phyloP scores from a whole-genome alignment of 2,329 filamentous ascomycete species.

The Pezicula carpinea region DNA sequence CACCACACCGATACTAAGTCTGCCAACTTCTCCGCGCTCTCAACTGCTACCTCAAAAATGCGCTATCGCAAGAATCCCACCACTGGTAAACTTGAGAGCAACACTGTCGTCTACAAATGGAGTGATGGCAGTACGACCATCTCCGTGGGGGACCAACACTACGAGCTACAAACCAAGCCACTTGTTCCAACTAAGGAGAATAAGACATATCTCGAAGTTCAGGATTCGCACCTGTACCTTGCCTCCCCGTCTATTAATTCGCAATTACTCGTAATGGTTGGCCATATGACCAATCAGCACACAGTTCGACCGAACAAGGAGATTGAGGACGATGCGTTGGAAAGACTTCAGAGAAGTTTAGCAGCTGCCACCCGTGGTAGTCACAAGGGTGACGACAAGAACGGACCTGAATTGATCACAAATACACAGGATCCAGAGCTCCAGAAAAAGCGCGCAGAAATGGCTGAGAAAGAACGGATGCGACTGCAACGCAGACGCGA shows the following conservation, averaged over 20 bases:
- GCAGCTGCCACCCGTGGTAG: constrained; percentile 56
- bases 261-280: constrained; percentile 66
- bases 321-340: constrained; percentile 66
- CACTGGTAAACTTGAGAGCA: constrained; percentile 65
- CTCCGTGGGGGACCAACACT: constrained; percentile 71
- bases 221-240: constrained; percentile 73
- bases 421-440: constrained; percentile 72
- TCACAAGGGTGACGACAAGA: constrained; percentile 47
- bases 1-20: constrained; percentile 44
- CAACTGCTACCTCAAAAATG: constrained; percentile 58
- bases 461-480: constrained; percentile 68
- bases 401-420: constrained; percentile 61
- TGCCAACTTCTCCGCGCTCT: constrained; percentile 47
- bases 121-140: constrained; percentile 75
- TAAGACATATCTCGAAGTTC: constrained; percentile 59
- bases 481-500: constrained; percentile 63
- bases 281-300: constrained; percentile 71
- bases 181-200: constrained; percentile 53
- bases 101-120: constrained; percentile 71
- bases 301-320: constrained; percentile 63
- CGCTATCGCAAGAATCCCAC: constrained; percentile 65
- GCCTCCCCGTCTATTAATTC: constrained; percentile 66
- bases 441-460: constrained; percentile 67
- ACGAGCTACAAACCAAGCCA: constrained; percentile 66
- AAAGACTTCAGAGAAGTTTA: constrained; percentile 63